phyloP scores from a whole-genome alignment of 345 rosid genomes.

The Eucalyptus grandis region DNA sequence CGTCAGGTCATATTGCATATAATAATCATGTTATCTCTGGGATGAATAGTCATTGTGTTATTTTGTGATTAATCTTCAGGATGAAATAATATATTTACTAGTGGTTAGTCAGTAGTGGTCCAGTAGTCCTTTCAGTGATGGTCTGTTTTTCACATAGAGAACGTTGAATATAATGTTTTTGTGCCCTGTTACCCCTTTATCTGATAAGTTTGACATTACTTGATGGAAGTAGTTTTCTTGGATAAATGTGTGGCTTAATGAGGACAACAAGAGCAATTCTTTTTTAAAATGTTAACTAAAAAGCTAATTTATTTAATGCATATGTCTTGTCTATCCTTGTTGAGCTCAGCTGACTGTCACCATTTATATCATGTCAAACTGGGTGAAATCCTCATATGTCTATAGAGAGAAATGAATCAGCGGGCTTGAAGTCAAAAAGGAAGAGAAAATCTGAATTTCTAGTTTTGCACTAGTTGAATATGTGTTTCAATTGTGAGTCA shows the following conservation, averaged over 20 bases:
- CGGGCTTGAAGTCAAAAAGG: not conserved
- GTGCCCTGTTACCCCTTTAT: not conserved
- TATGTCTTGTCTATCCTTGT: not conserved
- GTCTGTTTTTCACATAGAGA: not conserved
- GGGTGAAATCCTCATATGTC: not conserved
- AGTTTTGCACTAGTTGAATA: not conserved
- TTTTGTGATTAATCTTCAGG: not conserved
- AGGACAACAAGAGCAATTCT: not conserved
- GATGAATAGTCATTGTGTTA: not conserved
- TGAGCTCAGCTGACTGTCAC: not conserved
- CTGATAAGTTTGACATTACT: not conserved
- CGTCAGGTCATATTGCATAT: not conserved
- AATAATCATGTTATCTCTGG: not conserved
- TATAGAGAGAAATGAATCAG: not conserved
- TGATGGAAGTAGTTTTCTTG: not conserved
- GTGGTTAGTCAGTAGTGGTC: not conserved
- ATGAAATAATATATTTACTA: not conserved
- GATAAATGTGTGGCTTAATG: not conserved
- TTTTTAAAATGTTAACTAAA: not conserved
- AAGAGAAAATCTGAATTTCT: not conserved
- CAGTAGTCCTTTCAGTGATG: not conserved
- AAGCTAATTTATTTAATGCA: not conserved
- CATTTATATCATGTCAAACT: not conserved
- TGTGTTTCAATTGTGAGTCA: not conserved
- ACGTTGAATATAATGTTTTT: not conserved